Conservation (phyloP, 2,329 filamentous ascomycete species). For the Fusarium circinatum region DNA sequence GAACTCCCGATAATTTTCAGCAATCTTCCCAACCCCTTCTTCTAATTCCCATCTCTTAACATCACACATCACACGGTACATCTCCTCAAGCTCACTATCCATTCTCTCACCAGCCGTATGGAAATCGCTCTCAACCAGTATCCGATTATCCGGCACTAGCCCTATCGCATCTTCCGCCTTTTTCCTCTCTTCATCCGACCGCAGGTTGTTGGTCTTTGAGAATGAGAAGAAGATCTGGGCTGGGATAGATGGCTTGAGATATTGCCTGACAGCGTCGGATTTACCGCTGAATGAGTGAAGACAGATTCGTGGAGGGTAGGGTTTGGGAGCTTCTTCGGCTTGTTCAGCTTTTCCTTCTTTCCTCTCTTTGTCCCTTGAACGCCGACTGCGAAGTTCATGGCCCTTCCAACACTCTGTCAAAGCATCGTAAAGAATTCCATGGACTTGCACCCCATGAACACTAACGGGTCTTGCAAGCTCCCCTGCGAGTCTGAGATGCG, state of each 20-base stretch:
- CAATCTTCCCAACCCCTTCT: constrained; percentile 73
- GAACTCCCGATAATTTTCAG: constrained; percentile 79
- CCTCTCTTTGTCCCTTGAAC: constrained; percentile 49
- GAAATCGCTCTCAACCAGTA: constrained; percentile 88
- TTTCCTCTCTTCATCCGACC: constrained; percentile 56
- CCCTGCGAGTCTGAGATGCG: constrained; percentile 74
- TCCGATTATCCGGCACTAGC: constrained; percentile 75
- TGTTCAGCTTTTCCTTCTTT: not conserved
- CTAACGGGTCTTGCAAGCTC: constrained; percentile 71
- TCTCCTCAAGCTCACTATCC: constrained; percentile 78
- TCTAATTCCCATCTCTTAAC: constrained; percentile 79
- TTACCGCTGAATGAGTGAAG: constrained; percentile 89
- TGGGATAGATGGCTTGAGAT: constrained; percentile 76
- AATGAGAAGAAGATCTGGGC: constrained; percentile 87
- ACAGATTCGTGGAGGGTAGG: constrained; percentile 83
- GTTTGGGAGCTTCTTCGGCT: constrained; percentile 47
- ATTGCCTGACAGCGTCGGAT: constrained; percentile 77
- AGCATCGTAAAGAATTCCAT: constrained; percentile 72
- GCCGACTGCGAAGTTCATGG: constrained; percentile 66
- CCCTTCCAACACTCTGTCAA: constrained; percentile 71
- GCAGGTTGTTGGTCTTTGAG: constrained; percentile 80
- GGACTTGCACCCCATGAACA: constrained; percentile 77
- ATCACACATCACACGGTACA: constrained; percentile 75
- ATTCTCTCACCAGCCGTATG: constrained; percentile 82
- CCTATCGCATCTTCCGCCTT: constrained; percentile 72